phyloP scores from a whole-genome alignment of 2,329 filamentous ascomycete genomes.

The Xylaria digitata region DNA sequence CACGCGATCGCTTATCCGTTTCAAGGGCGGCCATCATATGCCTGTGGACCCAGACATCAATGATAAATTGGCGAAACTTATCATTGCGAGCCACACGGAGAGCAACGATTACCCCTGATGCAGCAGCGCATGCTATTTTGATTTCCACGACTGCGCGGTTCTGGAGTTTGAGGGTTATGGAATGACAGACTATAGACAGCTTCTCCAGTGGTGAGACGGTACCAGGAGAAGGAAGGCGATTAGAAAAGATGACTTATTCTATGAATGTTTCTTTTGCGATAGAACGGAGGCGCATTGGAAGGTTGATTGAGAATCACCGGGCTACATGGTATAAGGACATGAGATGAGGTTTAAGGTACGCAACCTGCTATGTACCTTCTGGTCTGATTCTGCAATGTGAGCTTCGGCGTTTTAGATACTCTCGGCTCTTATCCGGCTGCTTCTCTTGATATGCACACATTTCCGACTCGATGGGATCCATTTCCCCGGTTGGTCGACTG shows the following conservation, averaged over 20 bases:
- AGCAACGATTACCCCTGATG: slow-evolving; percentile 19
- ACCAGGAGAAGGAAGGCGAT: background rate
- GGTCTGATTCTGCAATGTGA: background rate
- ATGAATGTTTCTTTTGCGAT: too few species aligned
- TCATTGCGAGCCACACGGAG: slow-evolving; percentile 27
- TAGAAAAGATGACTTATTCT: too few species aligned
- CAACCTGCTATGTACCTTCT: background rate
- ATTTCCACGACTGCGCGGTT: background rate
- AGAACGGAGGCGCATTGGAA: too few species aligned
- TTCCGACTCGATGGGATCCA: background rate
- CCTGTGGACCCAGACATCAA: slow-evolving; percentile 31
- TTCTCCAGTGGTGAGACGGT: background rate
- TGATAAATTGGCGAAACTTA: slow-evolving; percentile 26
- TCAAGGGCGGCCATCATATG: slow-evolving; percentile 35
- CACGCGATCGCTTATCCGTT: slow-evolving; percentile 22
- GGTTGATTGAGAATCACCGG: too few species aligned
- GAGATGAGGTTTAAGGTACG: background rate
- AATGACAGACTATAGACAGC: background rate
- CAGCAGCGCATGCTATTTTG: background rate
- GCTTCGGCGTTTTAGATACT: background rate
- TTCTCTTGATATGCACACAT: background rate
- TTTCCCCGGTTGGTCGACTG: background rate
- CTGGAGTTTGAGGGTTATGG: background rate
- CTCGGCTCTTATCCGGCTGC: background rate
- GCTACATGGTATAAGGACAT: too few species aligned